phyloP scores from a whole-genome alignment of 2,329 filamentous ascomycete species.

The Trichoderma koningiopsis region DNA sequence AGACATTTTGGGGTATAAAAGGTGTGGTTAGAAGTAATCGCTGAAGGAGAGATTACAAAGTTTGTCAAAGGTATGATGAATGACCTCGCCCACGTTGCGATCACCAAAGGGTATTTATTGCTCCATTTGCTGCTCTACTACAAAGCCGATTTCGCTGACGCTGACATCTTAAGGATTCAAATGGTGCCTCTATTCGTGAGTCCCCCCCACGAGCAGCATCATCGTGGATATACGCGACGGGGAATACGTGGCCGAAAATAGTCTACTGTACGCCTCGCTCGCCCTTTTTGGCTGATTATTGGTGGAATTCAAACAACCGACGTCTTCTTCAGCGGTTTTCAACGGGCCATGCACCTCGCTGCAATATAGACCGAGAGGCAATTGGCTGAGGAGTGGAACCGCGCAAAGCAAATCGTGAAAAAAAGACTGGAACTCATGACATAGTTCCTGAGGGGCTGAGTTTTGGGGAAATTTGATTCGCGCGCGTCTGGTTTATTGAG shows the following conservation, averaged over 20 bases:
- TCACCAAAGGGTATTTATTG: conserved; percentile 17
- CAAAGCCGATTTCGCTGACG: conserved; percentile 4
- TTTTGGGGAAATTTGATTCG: background rate
- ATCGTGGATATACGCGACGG: conserved; percentile 19
- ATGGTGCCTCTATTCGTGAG: background rate
- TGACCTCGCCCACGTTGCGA: background rate
- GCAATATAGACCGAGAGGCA: background rate
- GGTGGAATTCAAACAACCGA: conserved; percentile 13
- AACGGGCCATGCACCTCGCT: background rate
- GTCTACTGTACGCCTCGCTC: background rate
- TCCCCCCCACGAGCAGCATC: background rate
- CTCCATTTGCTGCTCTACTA: background rate
- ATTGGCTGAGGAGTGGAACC: conserved; percentile 10
- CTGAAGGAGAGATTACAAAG: background rate
- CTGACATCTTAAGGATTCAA: background rate
- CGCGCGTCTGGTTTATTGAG: background rate
- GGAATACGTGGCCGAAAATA: background rate
- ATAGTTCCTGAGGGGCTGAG: background rate
- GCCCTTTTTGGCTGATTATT: background rate
- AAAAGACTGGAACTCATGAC: background rate
- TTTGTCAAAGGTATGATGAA: background rate
- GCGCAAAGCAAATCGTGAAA: background rate
- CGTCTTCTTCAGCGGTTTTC: background rate
- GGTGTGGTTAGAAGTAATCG: background rate
- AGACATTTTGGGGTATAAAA: conserved; percentile 27